Evolutionary conservation across 2,329 filamentous ascomycete genomes (phyloP), one percentile per base, ranked within the genome.

Genomic region (Clarireedia hainanense): DNA sequence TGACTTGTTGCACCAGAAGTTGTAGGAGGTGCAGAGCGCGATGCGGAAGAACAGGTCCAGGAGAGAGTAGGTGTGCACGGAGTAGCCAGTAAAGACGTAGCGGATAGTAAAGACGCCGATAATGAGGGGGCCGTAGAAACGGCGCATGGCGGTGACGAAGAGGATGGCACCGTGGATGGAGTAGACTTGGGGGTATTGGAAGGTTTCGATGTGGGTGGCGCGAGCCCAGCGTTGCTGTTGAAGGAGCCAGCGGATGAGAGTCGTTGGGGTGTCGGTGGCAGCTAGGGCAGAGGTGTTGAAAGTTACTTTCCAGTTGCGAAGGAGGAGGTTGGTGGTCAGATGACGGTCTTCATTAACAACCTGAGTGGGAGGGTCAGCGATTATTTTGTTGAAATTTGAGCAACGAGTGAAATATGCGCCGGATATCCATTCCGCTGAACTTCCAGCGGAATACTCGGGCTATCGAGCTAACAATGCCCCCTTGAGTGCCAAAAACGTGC

Each of bases 331-430:
- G 7, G 70, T 72, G 0, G 69, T 72, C 4, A 72, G 62, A 52
- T 72, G 70, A 7, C 70, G 67, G 55, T 72, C 70, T 56, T 72
- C 70, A 54, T 72, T 72, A 36, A 72, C 65, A 47, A 71, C 63
- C 49, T 52, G n/a, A 9, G 14, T 7, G 39, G 39, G 39, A 20
- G 17, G 17, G 39, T 42, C 9, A 42, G 39, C 39, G 17, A n/a
- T n/a, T 42, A 15, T 17, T n/a, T 20, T 12, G 12, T 34, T 34
- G 0, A 12, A 2, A 3, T 34, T 34, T 34, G 30, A 34, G 10
- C 30, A 34, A 34, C 10, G 4, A 12, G 2, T 34, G 10, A 10
- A 34, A 34, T 12, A 4, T 12, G 10, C 30, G 10, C 30, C 9
- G 9, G 10, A 4, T 3, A 34, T 34, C 30, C 10, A 10, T 12